Percentiles rank a stretch among this genome's conserved stretches.
Conservation (phyloP, 2,329 filamentous ascomycete species). For the Tolypocladium capitatum region DNA sequence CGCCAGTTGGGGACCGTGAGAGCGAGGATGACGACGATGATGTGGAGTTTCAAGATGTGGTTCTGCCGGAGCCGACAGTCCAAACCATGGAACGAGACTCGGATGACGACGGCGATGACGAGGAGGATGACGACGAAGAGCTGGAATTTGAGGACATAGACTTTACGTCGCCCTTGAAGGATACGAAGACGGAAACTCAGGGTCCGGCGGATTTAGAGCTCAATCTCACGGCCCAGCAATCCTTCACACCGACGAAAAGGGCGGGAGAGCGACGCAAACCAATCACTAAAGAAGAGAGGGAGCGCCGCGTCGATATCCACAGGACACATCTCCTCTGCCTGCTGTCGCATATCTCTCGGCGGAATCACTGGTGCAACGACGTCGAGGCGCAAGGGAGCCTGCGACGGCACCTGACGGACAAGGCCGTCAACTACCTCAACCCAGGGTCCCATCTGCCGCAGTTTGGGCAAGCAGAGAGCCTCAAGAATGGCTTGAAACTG, state of each 20-base stretch:
- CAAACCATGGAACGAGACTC: constrained; percentile 38
- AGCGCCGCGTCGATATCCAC: constrained; percentile 59
- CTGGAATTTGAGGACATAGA: constrained; percentile 36
- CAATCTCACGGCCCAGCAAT: constrained; percentile 35
- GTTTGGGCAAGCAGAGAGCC: constrained; percentile 61
- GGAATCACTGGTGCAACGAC: constrained; percentile 88
- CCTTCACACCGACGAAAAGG: constrained; percentile 16
- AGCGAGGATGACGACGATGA: constrained; percentile 25
- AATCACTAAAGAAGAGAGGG: constrained; percentile 39
- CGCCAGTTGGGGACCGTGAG: constrained; percentile 3
- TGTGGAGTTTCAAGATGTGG: constrained; percentile 37
- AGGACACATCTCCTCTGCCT: constrained; percentile 77
- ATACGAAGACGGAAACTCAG: constrained; percentile 10
- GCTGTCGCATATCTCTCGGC: constrained; percentile 59
- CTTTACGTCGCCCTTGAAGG: constrained; percentile 19
- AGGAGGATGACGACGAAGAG: constrained; percentile 26
- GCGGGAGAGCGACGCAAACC: constrained; percentile 33
- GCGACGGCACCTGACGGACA: constrained; percentile 50
- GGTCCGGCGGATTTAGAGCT: constrained; percentile 30
- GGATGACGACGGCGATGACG: constrained; percentile 29
- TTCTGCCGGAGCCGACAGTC: constrained; percentile 30
- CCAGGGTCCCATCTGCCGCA: constrained; percentile 56
- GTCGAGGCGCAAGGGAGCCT: constrained; percentile 51
- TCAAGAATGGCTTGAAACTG: constrained; percentile 67
- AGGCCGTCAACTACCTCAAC: constrained; percentile 53